Evolutionary conservation across 1,284 basidiomycete species (phyloP), one percentile per base, ranked within the genome.

Genomic region (Golubevia pallescens): DNA sequence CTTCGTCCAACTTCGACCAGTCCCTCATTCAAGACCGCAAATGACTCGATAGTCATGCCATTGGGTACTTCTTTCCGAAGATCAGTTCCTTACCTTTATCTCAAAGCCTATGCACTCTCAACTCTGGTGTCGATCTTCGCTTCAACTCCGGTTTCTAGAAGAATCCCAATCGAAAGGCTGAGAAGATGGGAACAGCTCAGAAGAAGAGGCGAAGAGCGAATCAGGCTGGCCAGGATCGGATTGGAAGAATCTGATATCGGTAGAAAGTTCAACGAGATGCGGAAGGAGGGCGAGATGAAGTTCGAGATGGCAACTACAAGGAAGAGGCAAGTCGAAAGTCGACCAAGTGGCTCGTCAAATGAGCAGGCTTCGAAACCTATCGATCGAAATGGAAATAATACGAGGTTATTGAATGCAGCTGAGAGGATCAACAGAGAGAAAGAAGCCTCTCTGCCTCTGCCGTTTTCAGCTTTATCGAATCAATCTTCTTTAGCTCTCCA

Each of bases 21-120:
- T n/a, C n/a, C n/a, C n/a, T n/a, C n/a, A n/a, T n/a, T n/a, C n/a
- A n/a, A n/a, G n/a, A 38, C 34, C 10, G 34, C 34, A 10, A 38
- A 38, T 38, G 34, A 4, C 10, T 38, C 34, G 10, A 38, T 4
- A 38, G 3, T 51, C 42, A 78, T 78, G 76, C 72, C 76, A 6
- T 51, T 78, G 56, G 60, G 74, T 57, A 70, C 63, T 38, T 66
- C 68, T 20, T 53, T 82, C 21, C 74, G 79, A 2, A 68, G 73
- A 63, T 77, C 77, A 52, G 76, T 78, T 32, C 70, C 66, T 58
- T 83, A 81, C 38, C 73, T 83, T 51, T 81, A 80, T 63, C 24
- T 80, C 48, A 83, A 83, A 70, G 74, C 75, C 51, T 83, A 81
- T 63, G 65, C 74, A 28, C 70, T 83, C 20, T 75, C 73, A 63